These are phyloP conservation scores for Russula dissimulans DNA, from an alignment of 768 basidiomycete genomes.

Conservation along the genomic window DNA sequence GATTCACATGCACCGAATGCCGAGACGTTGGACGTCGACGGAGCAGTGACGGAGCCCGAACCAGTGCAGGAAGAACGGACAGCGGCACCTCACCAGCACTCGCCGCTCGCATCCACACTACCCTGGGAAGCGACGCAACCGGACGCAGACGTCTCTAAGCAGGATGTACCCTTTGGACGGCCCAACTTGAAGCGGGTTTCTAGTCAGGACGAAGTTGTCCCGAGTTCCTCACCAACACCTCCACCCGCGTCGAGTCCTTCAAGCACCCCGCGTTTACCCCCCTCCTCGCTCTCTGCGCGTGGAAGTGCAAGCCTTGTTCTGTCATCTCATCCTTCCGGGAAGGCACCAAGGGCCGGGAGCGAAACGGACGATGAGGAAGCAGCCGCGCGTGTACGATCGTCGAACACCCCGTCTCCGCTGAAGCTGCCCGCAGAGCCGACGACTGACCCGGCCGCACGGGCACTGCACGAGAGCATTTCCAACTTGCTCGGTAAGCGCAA, in stretches of 20 bases:
- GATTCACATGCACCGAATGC: background rate
- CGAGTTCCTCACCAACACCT: conserved; percentile 3
- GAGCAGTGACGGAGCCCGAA: background rate
- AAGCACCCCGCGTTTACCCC: background rate
- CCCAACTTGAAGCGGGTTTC: background rate
- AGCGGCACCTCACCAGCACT: background rate
- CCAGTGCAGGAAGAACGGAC: background rate
- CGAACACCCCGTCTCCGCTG: conserved; percentile 20
- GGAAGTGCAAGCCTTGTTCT: background rate
- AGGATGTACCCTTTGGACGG: background rate
- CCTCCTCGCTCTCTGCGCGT: conserved; percentile 5
- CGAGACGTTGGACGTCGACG: conserved; percentile 21
- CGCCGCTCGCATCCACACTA: background rate
- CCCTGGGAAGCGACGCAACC: background rate
- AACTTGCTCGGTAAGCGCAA: conserved; percentile 60
- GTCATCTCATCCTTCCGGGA: background rate
- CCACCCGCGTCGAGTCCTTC: conserved; percentile 6
- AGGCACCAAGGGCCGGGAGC: conserved; percentile 21
- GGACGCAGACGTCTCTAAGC: background rate
- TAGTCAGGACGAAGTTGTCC: conserved; percentile 7
- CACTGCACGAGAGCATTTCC: conserved; percentile 59
- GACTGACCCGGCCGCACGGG: conserved; percentile 38
- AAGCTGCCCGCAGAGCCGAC: conserved; percentile 34
- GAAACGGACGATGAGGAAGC: conserved; percentile 22
- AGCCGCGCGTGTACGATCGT: conserved; percentile 6